Conservation (phyloP, 208 protist species). For the Strigomonas culicis region DNA sequence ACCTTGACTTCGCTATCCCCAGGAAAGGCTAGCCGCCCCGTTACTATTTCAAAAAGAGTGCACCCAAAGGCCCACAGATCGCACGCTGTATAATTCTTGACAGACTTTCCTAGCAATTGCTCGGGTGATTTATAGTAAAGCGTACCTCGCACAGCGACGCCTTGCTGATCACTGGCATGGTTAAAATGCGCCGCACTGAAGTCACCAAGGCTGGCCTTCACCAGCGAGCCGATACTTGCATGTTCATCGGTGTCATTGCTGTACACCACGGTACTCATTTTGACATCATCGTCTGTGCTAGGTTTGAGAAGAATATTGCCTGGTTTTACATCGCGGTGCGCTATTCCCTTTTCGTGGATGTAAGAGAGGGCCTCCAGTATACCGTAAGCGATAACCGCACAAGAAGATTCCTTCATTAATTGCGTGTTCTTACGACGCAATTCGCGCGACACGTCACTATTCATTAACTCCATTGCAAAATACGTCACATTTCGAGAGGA, state of each 20-base stretch:
- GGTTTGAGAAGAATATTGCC: conserved; percentile 71
- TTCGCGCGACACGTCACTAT: conserved; percentile 67
- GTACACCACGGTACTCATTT: background rate
- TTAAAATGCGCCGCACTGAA: conserved; percentile 66
- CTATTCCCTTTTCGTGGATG: conserved; percentile 51
- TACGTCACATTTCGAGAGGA: conserved; percentile 35
- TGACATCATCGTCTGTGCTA: background rate
- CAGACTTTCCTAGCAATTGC: conserved; percentile 50
- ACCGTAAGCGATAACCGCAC: conserved; percentile 33
- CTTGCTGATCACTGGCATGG: background rate
- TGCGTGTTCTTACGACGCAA: conserved; percentile 35
- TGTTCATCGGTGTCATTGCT: background rate
- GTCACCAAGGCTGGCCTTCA: conserved; percentile 56
- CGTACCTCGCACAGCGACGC: conserved; percentile 27
- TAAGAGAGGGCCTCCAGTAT: conserved; percentile 46
- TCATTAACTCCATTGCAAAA: conserved; percentile 75
- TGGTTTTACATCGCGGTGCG: conserved; percentile 79
- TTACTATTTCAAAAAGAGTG: conserved; percentile 65
- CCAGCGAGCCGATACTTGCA: background rate
- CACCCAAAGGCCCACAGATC: conserved; percentile 79
- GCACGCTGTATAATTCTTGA: conserved; percentile 35
- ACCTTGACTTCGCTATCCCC: conserved; percentile 60
- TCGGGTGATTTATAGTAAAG: conserved; percentile 78
- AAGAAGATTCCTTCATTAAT: conserved; percentile 36
- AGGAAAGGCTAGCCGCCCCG: conserved; percentile 41